Evolutionary conservation across 2,329 filamentous ascomycete species (phyloP).

Genomic region (Phialophora chinensis): DNA sequence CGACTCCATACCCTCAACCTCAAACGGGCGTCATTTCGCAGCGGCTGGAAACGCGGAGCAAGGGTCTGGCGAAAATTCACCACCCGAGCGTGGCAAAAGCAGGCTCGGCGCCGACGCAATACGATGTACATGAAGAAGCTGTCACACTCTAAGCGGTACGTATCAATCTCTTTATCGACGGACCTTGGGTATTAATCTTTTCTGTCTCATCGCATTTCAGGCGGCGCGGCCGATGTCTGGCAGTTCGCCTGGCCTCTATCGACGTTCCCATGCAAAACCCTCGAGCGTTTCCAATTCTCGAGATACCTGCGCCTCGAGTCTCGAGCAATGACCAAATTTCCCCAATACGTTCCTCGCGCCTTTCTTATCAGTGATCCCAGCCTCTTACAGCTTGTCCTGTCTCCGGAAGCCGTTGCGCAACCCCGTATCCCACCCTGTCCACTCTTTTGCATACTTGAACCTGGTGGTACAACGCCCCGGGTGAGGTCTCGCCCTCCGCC

Average conservation of each 20-base stretch:
- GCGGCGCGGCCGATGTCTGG: neutral
- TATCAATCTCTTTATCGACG: neutral
- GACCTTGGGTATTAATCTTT: neutral
- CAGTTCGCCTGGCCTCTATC: neutral
- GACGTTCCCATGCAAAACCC: neutral
- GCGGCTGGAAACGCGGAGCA: neutral
- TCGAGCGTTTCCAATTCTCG: slow-evolving; percentile 4
- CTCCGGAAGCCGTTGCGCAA: slow-evolving; percentile 6
- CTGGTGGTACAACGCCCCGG: slow-evolving; percentile 7
- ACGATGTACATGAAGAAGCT: neutral
- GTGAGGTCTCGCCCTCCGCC: slow-evolving; percentile 11
- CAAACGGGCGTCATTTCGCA: neutral
- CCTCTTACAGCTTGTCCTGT: slow-evolving; percentile 15
- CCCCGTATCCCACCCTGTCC: slow-evolving; percentile 12
- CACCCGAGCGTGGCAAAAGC: slow-evolving; percentile 2
- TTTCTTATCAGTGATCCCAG: slow-evolving; percentile 12
- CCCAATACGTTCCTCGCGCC: slow-evolving; percentile 2
- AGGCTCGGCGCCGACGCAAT: neutral
- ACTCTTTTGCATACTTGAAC: neutral
- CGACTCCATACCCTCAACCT: neutral
- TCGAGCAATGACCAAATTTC: neutral
- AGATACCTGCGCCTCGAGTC: slow-evolving; percentile 10
- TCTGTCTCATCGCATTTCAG: neutral
- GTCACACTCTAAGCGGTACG: neutral
- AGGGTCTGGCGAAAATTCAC: slow-evolving; percentile 5